Conservation (phyloP, 1,284 basidiomycete genomes). For the Heliocybe sulcata region DNA sequence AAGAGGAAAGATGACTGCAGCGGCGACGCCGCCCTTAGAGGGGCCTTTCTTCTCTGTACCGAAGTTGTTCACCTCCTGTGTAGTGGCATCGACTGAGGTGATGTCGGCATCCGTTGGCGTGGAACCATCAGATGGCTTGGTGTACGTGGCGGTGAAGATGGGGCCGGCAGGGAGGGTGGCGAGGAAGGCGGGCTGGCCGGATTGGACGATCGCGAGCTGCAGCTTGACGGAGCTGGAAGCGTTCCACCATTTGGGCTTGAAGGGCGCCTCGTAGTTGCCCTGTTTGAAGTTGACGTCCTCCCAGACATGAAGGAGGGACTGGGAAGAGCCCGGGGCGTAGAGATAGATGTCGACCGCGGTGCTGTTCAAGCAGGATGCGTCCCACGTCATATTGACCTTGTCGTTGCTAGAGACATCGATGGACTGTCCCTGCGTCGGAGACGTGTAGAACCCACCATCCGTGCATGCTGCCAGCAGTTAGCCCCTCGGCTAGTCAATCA, state of each 20-base stretch:
- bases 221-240: slow-evolving; percentile 44
- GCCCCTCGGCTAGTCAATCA: neutral
- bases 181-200: slow-evolving; percentile 47
- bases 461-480: slow-evolving; percentile 32
- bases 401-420: slow-evolving; percentile 39
- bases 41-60: slow-evolving; percentile 25
- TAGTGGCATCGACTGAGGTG: slow-evolving; percentile 23
- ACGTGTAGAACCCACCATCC: slow-evolving; percentile 59
- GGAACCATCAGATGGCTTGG: slow-evolving; percentile 34
- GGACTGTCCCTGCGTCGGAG: slow-evolving; percentile 45
- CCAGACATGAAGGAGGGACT: slow-evolving; percentile 58
- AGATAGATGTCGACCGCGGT: slow-evolving; percentile 69
- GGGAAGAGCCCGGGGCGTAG: slow-evolving; percentile 42
- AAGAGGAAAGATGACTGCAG: slow-evolving; percentile 71
- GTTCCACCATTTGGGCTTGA: slow-evolving; percentile 80
- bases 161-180: slow-evolving; percentile 62
- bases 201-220: slow-evolving; percentile 60
- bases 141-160: slow-evolving; percentile 62
- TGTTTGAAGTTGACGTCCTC: slow-evolving; percentile 43
- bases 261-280: slow-evolving; percentile 46
- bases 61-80: slow-evolving; percentile 32
- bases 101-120: slow-evolving; percentile 33
- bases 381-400: slow-evolving; percentile 66
- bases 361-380: slow-evolving; percentile 47
- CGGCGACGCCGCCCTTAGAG: slow-evolving; percentile 66